Evolutionary conservation across 2,329 filamentous ascomycete species (phyloP), one percentile per base, ranked within the genome.

Genomic region (Trichoderma semiorbis): DNA sequence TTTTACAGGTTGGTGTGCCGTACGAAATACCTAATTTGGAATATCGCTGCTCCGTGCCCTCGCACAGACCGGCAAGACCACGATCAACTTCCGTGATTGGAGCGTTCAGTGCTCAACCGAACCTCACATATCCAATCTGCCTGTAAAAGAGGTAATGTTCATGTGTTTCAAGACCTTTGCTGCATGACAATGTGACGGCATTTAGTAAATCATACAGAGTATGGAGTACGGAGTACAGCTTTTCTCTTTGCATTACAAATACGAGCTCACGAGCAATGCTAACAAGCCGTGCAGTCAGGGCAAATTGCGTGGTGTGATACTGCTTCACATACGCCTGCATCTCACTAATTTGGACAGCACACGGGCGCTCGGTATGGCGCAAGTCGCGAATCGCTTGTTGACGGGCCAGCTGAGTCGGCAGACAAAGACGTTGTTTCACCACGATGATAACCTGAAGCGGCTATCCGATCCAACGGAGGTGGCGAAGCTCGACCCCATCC

Each of bases 401-500:
- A 16, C 34, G 21, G 39, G 26, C 32, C 21, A 60, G 55, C 14
- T 50, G 36, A 58, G 34, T 50, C 36, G 55, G 55, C 55, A 55
- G 43, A 50, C 18, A 32, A 24, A 14, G 18, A 24, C n/a, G 60
- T 18, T 64, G 68, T 70, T 70, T 70, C 68, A 70, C 61, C 60
- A 70, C 68, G 57, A 70, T 60, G 7, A 70, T 58, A 55, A 70
- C 60, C 68, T 70, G 68, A 70, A 57, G 68, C 68, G 62, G 60
- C 32, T 47, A 70, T 64, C 39, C 60, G 58, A 63, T 55, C 47
- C 21, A 63, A 63, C 58, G 68, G 68, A 57, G 68, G 68, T 70
- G 68, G 68, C 68, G 68, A 70, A 70, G 68, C 68, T 43, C 60
- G 39, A 34, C 55, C 36, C 55, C 66, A 26, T 34, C 36, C 34